Base-by-base conservation (phyloP, 2,329 filamentous ascomycete genomes). In the Trichoderma breve region DNA sequence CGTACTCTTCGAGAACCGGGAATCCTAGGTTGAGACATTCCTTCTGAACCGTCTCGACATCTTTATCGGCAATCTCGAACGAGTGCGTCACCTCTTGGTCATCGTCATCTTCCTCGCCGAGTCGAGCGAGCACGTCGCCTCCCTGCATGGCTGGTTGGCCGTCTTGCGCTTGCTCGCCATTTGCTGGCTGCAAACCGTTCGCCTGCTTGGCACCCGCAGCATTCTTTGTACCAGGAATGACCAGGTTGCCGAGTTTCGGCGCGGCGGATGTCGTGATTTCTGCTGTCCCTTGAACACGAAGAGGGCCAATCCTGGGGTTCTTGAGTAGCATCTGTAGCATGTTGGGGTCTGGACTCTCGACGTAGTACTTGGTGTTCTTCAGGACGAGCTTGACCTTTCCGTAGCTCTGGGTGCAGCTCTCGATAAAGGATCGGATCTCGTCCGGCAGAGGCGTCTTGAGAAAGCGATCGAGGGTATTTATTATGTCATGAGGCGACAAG, bases 361-460 rank as follows among this genome's bases (percentile, higher is more conserved):
- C 91, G 76, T 92, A 98, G 81, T 97, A 98, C 75, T 93, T 93
- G 74, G 95, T 98, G 77, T 98, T 93, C 81, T 97, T 97, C 74
- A 98, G 82, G 58, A 98, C 96, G 68, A 98, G 89, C 81, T 97
- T 96, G 70, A 98, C 94, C 82, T 98, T 98, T 75, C 96, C 96
- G 79, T 96, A 98, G 67, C 93, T 96, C 74, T 93, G 91, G 6
- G 94, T 97, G 74, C 94, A 96, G 73, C 90, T 90, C 30, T 82
- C 83, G 75, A 95, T 95, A 80, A 95, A 98, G 9, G 89, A 85
- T 73, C 91, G 88, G 73, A 98, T 93, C 62, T 90, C 89, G n/a
- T 92, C 88, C 0, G 95, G 94, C 14, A 98, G 85, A 8, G 92
- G 91, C 3, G 93, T 97, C 84, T 98, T 98, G 21, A 94, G 93